These are phyloP conservation scores for Crithidia mellificae DNA, from an alignment of 208 protist species.

Conservation along the genomic window DNA sequence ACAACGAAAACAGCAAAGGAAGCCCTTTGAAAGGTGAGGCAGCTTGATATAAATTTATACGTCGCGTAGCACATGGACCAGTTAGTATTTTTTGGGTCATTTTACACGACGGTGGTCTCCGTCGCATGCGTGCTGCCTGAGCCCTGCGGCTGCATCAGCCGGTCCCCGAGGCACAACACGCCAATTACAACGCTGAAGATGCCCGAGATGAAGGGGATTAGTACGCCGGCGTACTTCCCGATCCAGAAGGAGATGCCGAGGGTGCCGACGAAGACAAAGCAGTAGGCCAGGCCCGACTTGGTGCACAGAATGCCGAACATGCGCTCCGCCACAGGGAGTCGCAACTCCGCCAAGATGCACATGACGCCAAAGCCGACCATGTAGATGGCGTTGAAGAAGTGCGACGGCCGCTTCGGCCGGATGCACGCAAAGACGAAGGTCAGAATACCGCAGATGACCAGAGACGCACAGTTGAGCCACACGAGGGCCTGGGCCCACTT, in stretches of 20 bases:
- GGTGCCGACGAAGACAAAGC: conserved; percentile 58
- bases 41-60: too few relatives aligned
- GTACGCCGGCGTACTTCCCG: conserved; percentile 16
- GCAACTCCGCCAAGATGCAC: conserved; percentile 29
- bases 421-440: conserved; percentile 43
- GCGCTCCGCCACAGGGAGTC: conserved; percentile 28
- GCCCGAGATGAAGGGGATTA: conserved; percentile 52
- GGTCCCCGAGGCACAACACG: conserved; percentile 29
- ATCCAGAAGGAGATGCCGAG: conserved; percentile 55
- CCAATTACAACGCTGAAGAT: conserved; percentile 39
- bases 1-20: too few relatives aligned
- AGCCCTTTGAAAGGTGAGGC: too few relatives aligned
- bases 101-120: conserved; percentile 21
- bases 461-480: conserved; percentile 36
- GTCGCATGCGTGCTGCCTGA: conserved; percentile 10
- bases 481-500: conserved; percentile 28
- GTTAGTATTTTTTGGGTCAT: too few relatives aligned
- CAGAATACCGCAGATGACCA: conserved; percentile 38
- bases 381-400: conserved; percentile 45
- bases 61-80: too few relatives aligned
- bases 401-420: conserved; percentile 16
- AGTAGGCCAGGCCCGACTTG: conserved; percentile 35
- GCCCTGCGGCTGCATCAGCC: conserved; percentile 18
- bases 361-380: conserved; percentile 45
- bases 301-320: conserved; percentile 44